Evolutionary conservation across 768 basidiomycete species (phyloP).

Genomic region (Serendipita sp.): DNA sequence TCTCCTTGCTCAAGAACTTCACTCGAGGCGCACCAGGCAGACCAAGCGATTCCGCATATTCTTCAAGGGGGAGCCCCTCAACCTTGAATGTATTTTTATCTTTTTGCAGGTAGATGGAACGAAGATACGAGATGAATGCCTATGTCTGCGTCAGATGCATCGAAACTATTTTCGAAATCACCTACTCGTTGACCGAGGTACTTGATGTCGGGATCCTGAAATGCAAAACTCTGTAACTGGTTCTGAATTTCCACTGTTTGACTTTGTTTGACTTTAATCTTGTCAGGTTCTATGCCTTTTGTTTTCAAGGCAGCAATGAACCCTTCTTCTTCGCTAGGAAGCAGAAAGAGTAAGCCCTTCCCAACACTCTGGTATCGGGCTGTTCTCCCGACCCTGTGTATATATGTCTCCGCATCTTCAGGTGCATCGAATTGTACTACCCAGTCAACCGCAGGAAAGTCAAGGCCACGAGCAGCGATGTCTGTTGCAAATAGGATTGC

Average conservation of each 20-base stretch:
- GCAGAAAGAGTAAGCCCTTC: slow-evolving; percentile 63
- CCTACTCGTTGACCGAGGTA: slow-evolving; percentile 85
- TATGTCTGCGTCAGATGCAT: slow-evolving; percentile 19
- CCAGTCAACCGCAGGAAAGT: slow-evolving; percentile 96
- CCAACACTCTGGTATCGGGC: slow-evolving; percentile 87
- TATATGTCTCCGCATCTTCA: slow-evolving; percentile 94
- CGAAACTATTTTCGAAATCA: slow-evolving; percentile 11
- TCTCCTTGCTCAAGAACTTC: slow-evolving; percentile 59
- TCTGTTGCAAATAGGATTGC: slow-evolving; percentile 90
- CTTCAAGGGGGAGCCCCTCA: slow-evolving; percentile 62
- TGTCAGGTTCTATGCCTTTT: slow-evolving; percentile 55
- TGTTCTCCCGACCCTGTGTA: slow-evolving; percentile 91
- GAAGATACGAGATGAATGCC: slow-evolving; percentile 93
- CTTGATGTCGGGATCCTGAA: slow-evolving; percentile 93
- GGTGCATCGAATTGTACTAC: slow-evolving; percentile 92
- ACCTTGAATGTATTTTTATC: slow-evolving; percentile 89
- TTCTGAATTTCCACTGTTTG: slow-evolving; percentile 76
- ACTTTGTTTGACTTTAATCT: slow-evolving; percentile 77
- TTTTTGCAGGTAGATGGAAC: slow-evolving; percentile 83
- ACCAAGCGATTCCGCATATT: slow-evolving; percentile 79
- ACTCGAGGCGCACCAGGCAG: slow-evolving; percentile 92
- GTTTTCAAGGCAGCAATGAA: slow-evolving; percentile 57
- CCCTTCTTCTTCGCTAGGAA: slow-evolving; percentile 88
- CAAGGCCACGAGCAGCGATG: slow-evolving; percentile 87
- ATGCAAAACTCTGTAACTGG: slow-evolving; percentile 82